These are phyloP conservation scores for Aspergillus steynii DNA, from an alignment of 495 filamentous ascomycete species.

Conservation along the genomic window DNA sequence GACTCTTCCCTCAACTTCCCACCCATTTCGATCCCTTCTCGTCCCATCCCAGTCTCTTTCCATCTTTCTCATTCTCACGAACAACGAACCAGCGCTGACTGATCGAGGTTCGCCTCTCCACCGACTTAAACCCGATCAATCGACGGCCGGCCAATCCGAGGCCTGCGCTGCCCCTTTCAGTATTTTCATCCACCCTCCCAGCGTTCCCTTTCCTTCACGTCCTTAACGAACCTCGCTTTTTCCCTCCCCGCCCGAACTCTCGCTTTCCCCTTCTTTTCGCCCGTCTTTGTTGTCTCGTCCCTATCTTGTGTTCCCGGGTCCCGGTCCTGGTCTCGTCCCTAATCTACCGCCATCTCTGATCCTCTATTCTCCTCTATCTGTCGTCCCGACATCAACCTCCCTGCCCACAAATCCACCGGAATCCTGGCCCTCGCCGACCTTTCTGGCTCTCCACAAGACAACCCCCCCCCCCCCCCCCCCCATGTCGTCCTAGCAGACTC, in stretches of 20 bases:
- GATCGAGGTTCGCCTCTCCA: background rate
- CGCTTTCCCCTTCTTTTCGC: background rate
- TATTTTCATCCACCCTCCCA: background rate
- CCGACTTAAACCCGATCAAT: background rate
- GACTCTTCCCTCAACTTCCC: background rate
- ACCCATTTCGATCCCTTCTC: slow-evolving; percentile 2
- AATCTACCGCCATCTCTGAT: slow-evolving; percentile 6
- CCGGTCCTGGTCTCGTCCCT: slow-evolving; percentile 10
- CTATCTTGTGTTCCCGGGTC: background rate
- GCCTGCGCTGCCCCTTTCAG: background rate
- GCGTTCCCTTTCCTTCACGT: background rate
- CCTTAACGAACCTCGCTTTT: background rate
- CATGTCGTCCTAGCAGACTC: slow-evolving; percentile 44
- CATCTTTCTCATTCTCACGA: slow-evolving; percentile 7
- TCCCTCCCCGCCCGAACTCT: background rate
- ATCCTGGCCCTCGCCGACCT: slow-evolving; percentile 12
- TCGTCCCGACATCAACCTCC: background rate
- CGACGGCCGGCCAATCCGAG: background rate
- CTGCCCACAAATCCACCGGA: slow-evolving; percentile 3
- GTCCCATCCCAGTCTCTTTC: slow-evolving; percentile 18
- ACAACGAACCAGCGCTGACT: background rate
- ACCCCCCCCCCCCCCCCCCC: slow-evolving; percentile 14
- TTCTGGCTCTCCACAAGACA: slow-evolving; percentile 12
- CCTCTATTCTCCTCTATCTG: background rate
- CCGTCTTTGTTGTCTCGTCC: background rate